Percentiles rank a stretch among this genome's conserved stretches.
phyloP scores from a whole-genome alignment of 176 grass and related monocot genomes.

The Thinopyrum elongatum region DNA sequence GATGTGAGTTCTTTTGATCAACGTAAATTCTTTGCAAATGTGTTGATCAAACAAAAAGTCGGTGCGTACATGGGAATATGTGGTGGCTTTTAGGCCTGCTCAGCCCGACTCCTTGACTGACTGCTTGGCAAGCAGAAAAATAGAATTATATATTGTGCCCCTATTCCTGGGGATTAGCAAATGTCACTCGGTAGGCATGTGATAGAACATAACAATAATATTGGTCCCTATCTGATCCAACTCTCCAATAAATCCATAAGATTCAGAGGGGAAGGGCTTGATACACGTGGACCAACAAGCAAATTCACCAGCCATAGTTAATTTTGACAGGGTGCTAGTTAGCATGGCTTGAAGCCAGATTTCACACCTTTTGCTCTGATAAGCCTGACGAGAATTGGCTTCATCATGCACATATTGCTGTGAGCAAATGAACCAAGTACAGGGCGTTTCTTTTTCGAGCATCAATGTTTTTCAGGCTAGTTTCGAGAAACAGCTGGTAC shows the following conservation, averaged over 20 bases:
- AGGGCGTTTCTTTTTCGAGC: not conserved
- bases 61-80: not conserved
- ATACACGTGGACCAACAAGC: not conserved
- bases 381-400: not conserved
- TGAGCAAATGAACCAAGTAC: not conserved
- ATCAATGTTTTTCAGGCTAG: not conserved
- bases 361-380: not conserved
- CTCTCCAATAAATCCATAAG: not conserved
- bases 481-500: not conserved
- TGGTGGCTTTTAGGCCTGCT: not conserved
- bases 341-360: not conserved
- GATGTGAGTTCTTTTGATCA: not conserved
- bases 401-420: not conserved
- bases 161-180: not conserved
- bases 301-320: not conserved
- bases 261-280: not conserved
- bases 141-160: not conserved
- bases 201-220: not conserved
- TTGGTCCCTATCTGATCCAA: not conserved
- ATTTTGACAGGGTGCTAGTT: not conserved
- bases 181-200: not conserved
- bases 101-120: not conserved
- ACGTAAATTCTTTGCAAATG: not conserved
- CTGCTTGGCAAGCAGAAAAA: not conserved
- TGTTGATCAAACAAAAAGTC: not conserved